Percentiles rank a stretch among this genome's conserved stretches.
Conservation (phyloP, 345 rosid genomes). For the Citrus sp. region DNA sequence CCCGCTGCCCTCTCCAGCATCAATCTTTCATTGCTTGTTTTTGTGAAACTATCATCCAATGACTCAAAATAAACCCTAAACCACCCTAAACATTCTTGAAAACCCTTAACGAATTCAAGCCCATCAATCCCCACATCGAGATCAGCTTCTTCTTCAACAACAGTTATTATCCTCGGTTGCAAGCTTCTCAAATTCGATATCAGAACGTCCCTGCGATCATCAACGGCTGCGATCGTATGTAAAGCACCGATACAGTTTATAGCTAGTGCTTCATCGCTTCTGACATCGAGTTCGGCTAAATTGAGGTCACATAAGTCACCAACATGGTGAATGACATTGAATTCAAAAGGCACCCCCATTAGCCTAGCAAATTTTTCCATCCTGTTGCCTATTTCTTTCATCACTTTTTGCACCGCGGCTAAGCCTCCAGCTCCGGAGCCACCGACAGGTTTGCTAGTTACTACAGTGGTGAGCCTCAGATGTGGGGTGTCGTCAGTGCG, state of each 20-base stretch:
- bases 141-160: slow-evolving; percentile 95
- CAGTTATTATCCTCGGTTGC: slow-evolving; percentile 71
- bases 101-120: slow-evolving; percentile 60
- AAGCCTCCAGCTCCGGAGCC: slow-evolving; percentile 27
- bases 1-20: slow-evolving; percentile 85
- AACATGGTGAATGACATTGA: slow-evolving; percentile 67
- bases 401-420: slow-evolving; percentile 51
- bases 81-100: slow-evolving; percentile 73
- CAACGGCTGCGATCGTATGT: slow-evolving; percentile 49
- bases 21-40: slow-evolving; percentile 79
- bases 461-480: slow-evolving; percentile 66
- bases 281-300: slow-evolving; percentile 44
- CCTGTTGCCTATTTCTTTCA: slow-evolving; percentile 86
- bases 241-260: slow-evolving; percentile 68
- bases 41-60: slow-evolving; percentile 69
- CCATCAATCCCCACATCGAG: slow-evolving; percentile 65
- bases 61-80: slow-evolving; percentile 94
- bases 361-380: slow-evolving; percentile 97
- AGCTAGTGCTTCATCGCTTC: slow-evolving; percentile 75
- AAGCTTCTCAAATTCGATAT: slow-evolving; percentile 55
- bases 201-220: slow-evolving; percentile 58
- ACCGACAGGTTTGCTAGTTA: slow-evolving; percentile 31
- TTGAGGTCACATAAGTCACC: slow-evolving; percentile 73
- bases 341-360: slow-evolving; percentile 97
- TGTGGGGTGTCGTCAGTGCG: slow-evolving; percentile 90